Conservation (phyloP, 495 filamentous ascomycete species). For the Astrocystis sublimbata region DNA sequence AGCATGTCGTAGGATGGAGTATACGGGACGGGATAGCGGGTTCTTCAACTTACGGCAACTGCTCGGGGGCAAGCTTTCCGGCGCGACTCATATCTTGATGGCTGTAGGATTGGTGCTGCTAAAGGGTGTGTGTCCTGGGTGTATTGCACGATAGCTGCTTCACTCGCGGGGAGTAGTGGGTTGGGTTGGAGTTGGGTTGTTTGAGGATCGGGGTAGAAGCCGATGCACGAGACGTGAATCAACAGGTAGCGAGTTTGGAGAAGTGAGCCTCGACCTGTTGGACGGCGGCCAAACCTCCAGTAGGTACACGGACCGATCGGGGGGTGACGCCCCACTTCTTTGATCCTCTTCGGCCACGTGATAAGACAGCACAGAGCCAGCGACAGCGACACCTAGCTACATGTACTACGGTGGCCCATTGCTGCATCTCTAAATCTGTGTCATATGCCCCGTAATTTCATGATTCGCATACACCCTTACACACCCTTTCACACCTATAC, state of each 20-base stretch:
- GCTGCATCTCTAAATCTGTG: no score
- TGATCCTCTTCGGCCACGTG: slow-evolving; percentile 13
- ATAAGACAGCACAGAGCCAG: slow-evolving; percentile 1
- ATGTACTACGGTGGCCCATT: no score
- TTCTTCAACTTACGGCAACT: slow-evolving; percentile 77
- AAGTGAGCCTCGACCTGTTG: slow-evolving; percentile 16
- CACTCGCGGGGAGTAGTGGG: slow-evolving; percentile 3
- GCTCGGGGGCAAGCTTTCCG: slow-evolving; percentile 87
- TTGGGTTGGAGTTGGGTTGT: no score
- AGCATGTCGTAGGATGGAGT: background rate
- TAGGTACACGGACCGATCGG: slow-evolving; percentile 16
- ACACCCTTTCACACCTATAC: no score
- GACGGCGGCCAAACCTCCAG: background rate
- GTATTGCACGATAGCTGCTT: slow-evolving; percentile 12
- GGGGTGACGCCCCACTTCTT: slow-evolving; percentile 5
- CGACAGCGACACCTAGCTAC: background rate
- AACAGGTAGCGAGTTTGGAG: slow-evolving; percentile 15
- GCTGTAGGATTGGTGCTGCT: slow-evolving; percentile 8
- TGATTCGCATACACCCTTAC: no score
- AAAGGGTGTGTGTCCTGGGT: slow-evolving; percentile 8
- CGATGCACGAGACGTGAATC: slow-evolving; percentile 21
- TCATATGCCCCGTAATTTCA: no score
- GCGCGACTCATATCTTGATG: slow-evolving; percentile 66
- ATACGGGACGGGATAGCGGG: background rate
- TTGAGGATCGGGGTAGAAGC: slow-evolving; percentile 20